Evolutionary conservation across 805 yeast genomes (phyloP).

Genomic region (Candida insectalens): DNA sequence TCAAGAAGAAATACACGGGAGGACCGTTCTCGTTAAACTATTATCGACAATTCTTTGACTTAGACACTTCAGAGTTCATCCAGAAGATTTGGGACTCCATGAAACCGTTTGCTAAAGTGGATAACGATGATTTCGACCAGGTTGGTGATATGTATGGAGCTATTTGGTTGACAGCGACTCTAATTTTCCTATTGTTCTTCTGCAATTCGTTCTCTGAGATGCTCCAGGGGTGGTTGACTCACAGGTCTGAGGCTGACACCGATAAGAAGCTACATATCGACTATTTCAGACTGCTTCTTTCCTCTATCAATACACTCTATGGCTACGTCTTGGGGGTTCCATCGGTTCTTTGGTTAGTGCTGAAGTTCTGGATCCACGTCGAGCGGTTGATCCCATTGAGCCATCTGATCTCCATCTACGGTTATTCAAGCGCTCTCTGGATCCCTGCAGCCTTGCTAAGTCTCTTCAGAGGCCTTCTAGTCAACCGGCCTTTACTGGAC

Average conservation of each 20-base stretch:
- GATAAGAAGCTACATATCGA: constrained; percentile 26
- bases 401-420: constrained; percentile 65
- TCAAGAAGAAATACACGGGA: constrained; percentile 25
- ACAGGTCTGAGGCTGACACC: constrained; percentile 26
- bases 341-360: constrained; percentile 35
- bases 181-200: constrained; percentile 65
- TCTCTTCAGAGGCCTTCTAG: constrained; percentile 46
- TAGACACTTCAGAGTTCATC: constrained; percentile 55
- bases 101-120: constrained; percentile 37
- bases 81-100: constrained; percentile 42
- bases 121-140: constrained; percentile 29
- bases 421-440: constrained; percentile 81
- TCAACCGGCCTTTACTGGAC: constrained; percentile 34
- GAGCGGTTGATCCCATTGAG: constrained; percentile 37
- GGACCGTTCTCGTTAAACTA: constrained; percentile 47
- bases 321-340: constrained; percentile 72
- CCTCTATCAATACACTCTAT: constrained; percentile 61
- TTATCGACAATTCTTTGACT: constrained; percentile 59
- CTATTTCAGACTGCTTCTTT: constrained; percentile 55
- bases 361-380: constrained; percentile 47
- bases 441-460: constrained; percentile 65
- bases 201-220: constrained; percentile 54
- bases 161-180: constrained; percentile 82
- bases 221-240: constrained; percentile 30
- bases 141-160: constrained; percentile 77